Conservation (phyloP, 495 filamentous ascomycete species). For the Pyrenopolyporus hunteri region DNA sequence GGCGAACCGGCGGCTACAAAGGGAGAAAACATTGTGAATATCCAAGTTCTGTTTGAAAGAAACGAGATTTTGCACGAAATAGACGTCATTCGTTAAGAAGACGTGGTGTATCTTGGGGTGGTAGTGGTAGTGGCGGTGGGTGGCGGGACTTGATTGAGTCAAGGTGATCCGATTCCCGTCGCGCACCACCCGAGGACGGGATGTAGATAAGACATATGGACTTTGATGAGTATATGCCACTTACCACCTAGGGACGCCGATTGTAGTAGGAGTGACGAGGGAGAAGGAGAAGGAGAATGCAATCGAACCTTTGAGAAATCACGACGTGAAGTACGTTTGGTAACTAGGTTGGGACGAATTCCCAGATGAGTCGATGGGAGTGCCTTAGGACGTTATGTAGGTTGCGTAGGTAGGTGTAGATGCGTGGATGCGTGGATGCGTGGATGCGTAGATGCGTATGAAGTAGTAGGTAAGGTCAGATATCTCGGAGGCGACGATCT, state of each 20-base stretch:
- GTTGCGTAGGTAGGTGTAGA: too few species aligned
- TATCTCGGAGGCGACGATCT: slow-evolving; percentile 3
- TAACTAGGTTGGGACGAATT: too few species aligned
- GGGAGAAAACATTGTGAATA: slow-evolving; percentile 39
- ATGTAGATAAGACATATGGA: slow-evolving; percentile 11
- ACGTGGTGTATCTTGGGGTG: slow-evolving; percentile 4
- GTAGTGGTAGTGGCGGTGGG: background rate
- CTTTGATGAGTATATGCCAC: slow-evolving; percentile 13
- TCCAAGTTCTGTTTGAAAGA: background rate
- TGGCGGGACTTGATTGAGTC: slow-evolving; percentile 12
- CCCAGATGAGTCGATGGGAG: too few species aligned
- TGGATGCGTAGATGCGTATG: background rate
- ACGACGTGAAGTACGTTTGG: background rate
- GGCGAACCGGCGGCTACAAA: slow-evolving; percentile 20
- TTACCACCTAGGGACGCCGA: slow-evolving; percentile 14
- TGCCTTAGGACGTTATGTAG: too few species aligned
- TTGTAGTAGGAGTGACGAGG: slow-evolving; percentile 4
- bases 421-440: too few species aligned
- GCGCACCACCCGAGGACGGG: slow-evolving; percentile 4
- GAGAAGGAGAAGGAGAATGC: background rate
- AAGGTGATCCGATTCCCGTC: background rate
- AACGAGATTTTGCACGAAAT: background rate
- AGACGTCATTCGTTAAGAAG: background rate
- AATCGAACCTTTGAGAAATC: background rate
- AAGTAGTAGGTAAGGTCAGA: background rate